Evolutionary conservation across 176 grass and related monocot species (phyloP).

Genomic region (Oryza coarctata): DNA sequence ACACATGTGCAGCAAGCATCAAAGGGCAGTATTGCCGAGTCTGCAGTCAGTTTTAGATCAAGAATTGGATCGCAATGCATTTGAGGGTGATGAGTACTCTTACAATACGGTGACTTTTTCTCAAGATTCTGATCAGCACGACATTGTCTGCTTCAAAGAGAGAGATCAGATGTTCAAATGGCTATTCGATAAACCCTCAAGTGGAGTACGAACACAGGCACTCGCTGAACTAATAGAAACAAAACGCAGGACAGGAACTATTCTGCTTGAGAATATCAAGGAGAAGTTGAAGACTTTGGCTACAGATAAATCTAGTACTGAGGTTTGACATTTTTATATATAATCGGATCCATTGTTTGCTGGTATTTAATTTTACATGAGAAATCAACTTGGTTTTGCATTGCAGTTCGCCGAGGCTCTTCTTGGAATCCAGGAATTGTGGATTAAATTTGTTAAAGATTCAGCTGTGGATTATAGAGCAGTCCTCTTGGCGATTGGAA

Average conservation of each 20-base stretch:
- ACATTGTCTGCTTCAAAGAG: conserved; percentile 9
- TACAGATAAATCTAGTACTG: conserved; percentile 10
- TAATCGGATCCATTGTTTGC: not conserved
- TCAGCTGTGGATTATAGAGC: conserved; percentile 31
- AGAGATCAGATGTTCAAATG: conserved; percentile 25
- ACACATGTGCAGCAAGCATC: conserved; percentile 42
- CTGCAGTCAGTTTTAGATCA: conserved; percentile 36
- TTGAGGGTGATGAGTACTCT: not conserved
- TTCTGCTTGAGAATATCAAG: conserved; percentile 28
- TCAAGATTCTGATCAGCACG: conserved; percentile 25
- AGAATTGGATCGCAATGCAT: not conserved
- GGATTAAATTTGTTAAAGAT: conserved; percentile 22
- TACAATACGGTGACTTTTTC: not conserved
- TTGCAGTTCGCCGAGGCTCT: conserved; percentile 26
- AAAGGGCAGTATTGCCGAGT: conserved; percentile 11
- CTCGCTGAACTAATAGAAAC: not conserved
- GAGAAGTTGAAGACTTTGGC: conserved; percentile 29
- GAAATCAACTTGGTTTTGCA: not conserved
- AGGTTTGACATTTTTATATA: conserved; percentile 16
- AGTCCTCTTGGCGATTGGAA: conserved; percentile 7
- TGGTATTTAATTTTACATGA: not conserved
- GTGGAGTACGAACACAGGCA: not conserved
- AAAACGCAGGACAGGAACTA: not conserved
- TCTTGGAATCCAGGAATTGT: conserved; percentile 27
- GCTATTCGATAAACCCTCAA: conserved; percentile 38